phyloP scores from a whole-genome alignment of 2,329 filamentous ascomycete genomes.

The Penicillium sp. region DNA sequence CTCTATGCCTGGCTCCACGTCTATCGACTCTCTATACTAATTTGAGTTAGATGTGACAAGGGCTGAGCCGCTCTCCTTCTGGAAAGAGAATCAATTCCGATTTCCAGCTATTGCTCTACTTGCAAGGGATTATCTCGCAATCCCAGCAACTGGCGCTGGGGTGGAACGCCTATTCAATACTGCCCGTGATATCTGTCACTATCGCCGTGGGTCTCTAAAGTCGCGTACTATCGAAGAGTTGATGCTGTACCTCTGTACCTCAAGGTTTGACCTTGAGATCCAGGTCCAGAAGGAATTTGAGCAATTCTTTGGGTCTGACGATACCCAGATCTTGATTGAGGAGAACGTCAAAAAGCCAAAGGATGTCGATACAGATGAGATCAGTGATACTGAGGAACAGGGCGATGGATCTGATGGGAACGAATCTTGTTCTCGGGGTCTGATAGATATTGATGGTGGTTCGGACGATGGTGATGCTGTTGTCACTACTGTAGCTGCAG shows the following conservation, averaged over 20 bases:
- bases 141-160: neutral
- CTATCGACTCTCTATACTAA: too few relatives aligned
- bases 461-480: too few relatives aligned
- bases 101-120: neutral
- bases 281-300: neutral
- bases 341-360: neutral
- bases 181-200: constrained; percentile 5
- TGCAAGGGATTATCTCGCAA: neutral
- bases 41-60: neutral
- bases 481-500: too few relatives aligned
- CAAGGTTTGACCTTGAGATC: neutral
- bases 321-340: too few relatives aligned
- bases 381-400: neutral
- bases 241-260: neutral
- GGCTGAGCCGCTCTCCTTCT: neutral
- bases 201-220: neutral
- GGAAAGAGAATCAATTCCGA: neutral
- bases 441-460: too few relatives aligned
- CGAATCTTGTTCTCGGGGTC: too few relatives aligned
- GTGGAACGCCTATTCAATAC: constrained; percentile 9
- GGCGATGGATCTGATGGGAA: too few relatives aligned
- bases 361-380: neutral
- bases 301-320: too few relatives aligned
- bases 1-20: too few relatives aligned
- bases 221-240: neutral